Evolutionary conservation across 2,329 filamentous ascomycete genomes (phyloP), one percentile per base, ranked within the genome.

Genomic region (Penicillium sclerotigenum): DNA sequence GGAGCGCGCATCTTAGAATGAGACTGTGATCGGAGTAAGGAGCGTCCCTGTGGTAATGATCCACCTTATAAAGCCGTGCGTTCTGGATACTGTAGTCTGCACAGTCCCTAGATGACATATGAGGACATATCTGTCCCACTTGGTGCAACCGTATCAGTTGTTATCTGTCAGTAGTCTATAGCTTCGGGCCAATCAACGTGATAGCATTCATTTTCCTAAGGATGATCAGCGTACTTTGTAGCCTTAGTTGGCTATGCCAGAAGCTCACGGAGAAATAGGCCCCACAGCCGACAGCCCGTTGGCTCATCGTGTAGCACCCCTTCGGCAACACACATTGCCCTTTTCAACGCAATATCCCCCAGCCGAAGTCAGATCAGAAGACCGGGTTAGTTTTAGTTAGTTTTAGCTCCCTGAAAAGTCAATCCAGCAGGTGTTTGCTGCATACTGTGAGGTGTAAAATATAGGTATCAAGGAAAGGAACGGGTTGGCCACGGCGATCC

Each of bases 1-100:
- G 56, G 29, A 18, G 55, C 34, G n/a, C 54, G 42, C 61, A 63
- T 63, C 9, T 48, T 58, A 34, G 10, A 26, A 28, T 41, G n/a
- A 47, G 29, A 29, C 1, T 43, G 46, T 31, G n/a, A 16, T 31
- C 24, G 7, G 14, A 36, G n/a, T n/a, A 5, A 22, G 5, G 5
- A 22, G n/a, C 11, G 5, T 8, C 8, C 14, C 11, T n/a, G n/a
- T 22, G 24, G 49, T 5, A 8, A 4, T 1, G 0, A 3, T 10
- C 10, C 3, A n/a, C 9, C 41, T 46, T 52, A 51, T 59, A 51
- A 56, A 51, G 31, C 22, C 28, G 11, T 14, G 9, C 18, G 2
- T 18, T n/a, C 5, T 37, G n/a, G 7, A 18, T 22, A 8, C 13
- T 36, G n/a, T 18, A 11, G 40, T 38, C 41, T 31, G 33, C 41